These are phyloP conservation scores for Pseudonitzschia multiseries DNA, from an alignment of 108 stramenopile species.

Conservation along the genomic window DNA sequence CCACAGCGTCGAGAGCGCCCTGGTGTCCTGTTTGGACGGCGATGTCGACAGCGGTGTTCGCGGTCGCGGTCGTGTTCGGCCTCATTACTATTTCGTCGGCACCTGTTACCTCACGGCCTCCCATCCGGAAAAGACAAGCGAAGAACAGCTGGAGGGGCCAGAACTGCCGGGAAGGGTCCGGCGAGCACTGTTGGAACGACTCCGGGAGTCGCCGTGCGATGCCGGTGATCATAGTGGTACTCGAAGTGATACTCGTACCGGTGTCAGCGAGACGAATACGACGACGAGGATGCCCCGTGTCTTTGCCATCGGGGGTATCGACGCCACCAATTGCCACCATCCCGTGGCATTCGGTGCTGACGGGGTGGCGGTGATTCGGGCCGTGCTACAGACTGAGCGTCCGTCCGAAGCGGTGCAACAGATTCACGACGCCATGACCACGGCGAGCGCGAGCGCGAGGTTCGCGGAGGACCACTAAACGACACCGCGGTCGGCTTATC, in stretches of 20 bases:
- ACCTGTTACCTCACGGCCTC: constrained; percentile 73
- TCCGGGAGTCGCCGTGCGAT: background rate
- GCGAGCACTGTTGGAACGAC: constrained; percentile 21
- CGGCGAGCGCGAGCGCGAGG: constrained; percentile 1
- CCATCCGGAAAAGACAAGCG: constrained; percentile 68
- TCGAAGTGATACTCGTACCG: too few species aligned
- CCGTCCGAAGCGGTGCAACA: constrained; percentile 39
- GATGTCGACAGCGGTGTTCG: background rate
- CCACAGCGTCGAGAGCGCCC: constrained; percentile 65
- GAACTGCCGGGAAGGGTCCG: constrained; percentile 58
- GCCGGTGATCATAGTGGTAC: too few species aligned
- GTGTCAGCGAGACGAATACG: too few species aligned
- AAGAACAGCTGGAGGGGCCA: constrained; percentile 70
- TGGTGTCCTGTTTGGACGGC: constrained; percentile 7
- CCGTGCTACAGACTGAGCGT: constrained; percentile 62
- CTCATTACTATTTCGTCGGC: constrained; percentile 81
- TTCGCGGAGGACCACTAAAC: too few species aligned
- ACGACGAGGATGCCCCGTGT: constrained; percentile 38
- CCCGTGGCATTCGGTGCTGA: constrained; percentile 68
- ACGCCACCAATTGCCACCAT: constrained; percentile 65
- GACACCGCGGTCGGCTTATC: too few species aligned
- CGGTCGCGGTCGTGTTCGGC: too few species aligned
- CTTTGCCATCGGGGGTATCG: constrained; percentile 82
- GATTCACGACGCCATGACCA: constrained; percentile 48
- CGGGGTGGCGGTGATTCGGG: constrained; percentile 78